Conservation (phyloP, 345 rosid species). For the Capsella bursapastoris region DNA sequence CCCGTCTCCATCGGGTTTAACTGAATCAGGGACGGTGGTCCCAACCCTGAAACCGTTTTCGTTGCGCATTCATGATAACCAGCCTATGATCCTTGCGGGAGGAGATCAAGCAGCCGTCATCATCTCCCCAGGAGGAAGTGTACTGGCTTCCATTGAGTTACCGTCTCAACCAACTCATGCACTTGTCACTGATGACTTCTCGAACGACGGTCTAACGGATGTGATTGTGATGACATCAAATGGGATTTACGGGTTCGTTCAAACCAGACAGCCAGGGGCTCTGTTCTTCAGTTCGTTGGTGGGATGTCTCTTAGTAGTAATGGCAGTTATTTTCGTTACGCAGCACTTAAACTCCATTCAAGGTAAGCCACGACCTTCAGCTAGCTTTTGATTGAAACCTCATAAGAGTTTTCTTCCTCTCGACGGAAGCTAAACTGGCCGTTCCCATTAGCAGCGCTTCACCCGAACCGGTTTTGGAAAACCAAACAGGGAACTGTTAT, state of each 20-base stretch:
- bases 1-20: slow-evolving; percentile 89
- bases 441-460: neutral
- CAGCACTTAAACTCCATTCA: slow-evolving; percentile 83
- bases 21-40: slow-evolving; percentile 70
- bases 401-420: slow-evolving; percentile 5
- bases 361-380: slow-evolving; percentile 77
- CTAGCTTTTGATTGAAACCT: slow-evolving; percentile 51
- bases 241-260: slow-evolving; percentile 91
- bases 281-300: slow-evolving; percentile 97
- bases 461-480: slow-evolving; percentile 20
- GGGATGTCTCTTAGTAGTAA: slow-evolving; percentile 87
- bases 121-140: slow-evolving; percentile 89
- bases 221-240: slow-evolving; percentile 85
- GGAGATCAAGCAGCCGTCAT: slow-evolving; percentile 90
- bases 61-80: slow-evolving; percentile 72
- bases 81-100: slow-evolving; percentile 89
- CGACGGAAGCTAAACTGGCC: neutral
- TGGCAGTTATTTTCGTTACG: slow-evolving; percentile 89
- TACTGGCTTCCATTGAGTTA: slow-evolving; percentile 70
- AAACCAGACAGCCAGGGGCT: slow-evolving; percentile 97
- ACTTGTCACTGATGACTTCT: slow-evolving; percentile 82
- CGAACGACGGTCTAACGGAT: slow-evolving; percentile 89
- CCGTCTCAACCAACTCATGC: slow-evolving; percentile 91
- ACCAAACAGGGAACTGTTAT: slow-evolving; percentile 1
- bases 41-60: slow-evolving; percentile 86